These are phyloP conservation scores for Aspergillus taichungensis DNA, from an alignment of 495 filamentous ascomycete species.

Conservation along the genomic window DNA sequence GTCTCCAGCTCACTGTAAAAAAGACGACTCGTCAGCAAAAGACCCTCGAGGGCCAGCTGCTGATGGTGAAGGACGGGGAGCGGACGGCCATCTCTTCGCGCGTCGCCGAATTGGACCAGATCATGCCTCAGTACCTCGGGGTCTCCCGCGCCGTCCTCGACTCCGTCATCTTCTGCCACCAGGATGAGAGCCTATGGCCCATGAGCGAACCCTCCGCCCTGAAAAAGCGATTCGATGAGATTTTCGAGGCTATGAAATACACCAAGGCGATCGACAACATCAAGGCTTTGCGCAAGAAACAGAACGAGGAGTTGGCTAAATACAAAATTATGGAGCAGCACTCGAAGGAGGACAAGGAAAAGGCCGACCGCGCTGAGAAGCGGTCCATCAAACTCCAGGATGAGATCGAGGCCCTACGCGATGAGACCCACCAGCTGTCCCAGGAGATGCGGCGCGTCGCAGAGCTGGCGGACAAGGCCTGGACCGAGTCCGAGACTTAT, in stretches of 20 bases:
- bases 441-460: constrained; percentile 47
- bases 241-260: constrained; percentile 94
- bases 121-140: constrained; percentile 80
- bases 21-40: constrained; percentile 64
- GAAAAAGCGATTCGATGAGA: constrained; percentile 94
- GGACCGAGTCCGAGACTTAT: constrained; percentile 52
- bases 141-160: constrained; percentile 87
- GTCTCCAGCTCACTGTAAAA: constrained; percentile 77
- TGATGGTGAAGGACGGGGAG: constrained; percentile 75
- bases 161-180: constrained; percentile 95
- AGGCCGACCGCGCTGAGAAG: constrained; percentile 62
- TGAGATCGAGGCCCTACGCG: constrained; percentile 63
- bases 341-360: constrained; percentile 78
- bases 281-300: constrained; percentile 71
- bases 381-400: constrained; percentile 52
- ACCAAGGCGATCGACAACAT: constrained; percentile 95
- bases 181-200: constrained; percentile 96
- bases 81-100: constrained; percentile 65
- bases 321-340: constrained; percentile 64
- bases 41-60: constrained; percentile 68
- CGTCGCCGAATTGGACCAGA: constrained; percentile 68
- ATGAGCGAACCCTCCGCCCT: constrained; percentile 80
- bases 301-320: constrained; percentile 63
- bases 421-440: constrained; percentile 46
- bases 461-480: constrained; percentile 48